Conservation (phyloP, 2,329 filamentous ascomycete species). For the Sporothrix mexicana region DNA sequence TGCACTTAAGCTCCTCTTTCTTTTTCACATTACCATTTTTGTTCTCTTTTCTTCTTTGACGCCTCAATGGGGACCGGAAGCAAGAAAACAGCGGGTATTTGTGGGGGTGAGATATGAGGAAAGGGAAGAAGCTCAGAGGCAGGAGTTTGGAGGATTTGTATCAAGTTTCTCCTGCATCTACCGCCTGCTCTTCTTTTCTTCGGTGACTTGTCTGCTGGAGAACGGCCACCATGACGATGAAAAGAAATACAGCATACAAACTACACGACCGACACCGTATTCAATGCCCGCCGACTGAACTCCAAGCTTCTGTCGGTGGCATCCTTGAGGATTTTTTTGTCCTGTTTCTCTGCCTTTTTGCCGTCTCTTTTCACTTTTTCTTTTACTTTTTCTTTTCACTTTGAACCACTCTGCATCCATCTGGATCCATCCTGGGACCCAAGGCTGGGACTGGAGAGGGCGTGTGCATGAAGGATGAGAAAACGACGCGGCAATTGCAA, state of each 20-base stretch:
- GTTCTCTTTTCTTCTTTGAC: neutral
- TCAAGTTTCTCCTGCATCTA: neutral
- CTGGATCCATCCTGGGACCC: neutral
- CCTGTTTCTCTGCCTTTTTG: neutral
- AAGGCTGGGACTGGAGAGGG: slow-evolving; percentile 13
- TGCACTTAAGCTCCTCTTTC: neutral
- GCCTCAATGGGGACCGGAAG: neutral
- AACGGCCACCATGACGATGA: neutral
- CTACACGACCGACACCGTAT: neutral
- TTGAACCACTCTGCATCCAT: neutral
- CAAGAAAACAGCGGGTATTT: slow-evolving; percentile 5
- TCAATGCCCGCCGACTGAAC: neutral
- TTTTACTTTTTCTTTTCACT: neutral
- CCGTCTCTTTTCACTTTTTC: neutral
- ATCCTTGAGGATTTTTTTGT: neutral
- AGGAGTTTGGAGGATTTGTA: neutral
- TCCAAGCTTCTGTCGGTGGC: slow-evolving; percentile 23
- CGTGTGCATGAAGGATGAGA: slow-evolving; percentile 11
- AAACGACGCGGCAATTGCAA: too few relatives aligned
- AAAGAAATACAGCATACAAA: neutral
- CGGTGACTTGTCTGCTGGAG: slow-evolving; percentile 12
- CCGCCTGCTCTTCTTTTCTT: neutral
- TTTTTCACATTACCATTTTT: neutral
- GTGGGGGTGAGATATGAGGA: neutral
- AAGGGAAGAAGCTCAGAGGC: neutral